phyloP scores from a whole-genome alignment of 306 rosid species.

The Medicago ruthenica region DNA sequence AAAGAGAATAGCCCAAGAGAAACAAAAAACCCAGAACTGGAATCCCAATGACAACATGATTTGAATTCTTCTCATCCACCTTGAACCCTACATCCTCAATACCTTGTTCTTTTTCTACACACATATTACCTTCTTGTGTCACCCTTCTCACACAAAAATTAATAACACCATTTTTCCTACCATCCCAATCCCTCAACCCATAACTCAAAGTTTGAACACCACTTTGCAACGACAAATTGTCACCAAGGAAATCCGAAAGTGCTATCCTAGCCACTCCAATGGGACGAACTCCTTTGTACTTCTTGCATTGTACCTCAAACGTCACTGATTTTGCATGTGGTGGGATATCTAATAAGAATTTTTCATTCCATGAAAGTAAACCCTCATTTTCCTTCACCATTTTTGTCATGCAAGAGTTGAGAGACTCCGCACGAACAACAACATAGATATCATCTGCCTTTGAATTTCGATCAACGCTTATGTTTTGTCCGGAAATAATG shows the following conservation, averaged over 20 bases:
- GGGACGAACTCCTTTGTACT: constrained; percentile 27
- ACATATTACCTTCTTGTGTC: not conserved
- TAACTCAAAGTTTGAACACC: constrained; percentile 58
- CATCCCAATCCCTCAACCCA: constrained; percentile 54
- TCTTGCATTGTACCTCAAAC: constrained; percentile 56
- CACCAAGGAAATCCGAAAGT: constrained; percentile 52
- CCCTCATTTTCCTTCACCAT: constrained; percentile 42
- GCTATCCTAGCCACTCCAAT: constrained; percentile 61
- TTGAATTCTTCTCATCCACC: not conserved
- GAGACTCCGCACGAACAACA: constrained; percentile 46
- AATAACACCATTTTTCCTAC: constrained; percentile 61
- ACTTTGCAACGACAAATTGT: constrained; percentile 24
- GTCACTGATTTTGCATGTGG: constrained; percentile 43
- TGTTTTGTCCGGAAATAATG: constrained; percentile 53
- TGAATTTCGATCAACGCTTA: constrained; percentile 31
- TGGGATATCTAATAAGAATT: constrained; percentile 53
- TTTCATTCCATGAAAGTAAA: constrained; percentile 58
- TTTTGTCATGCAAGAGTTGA: constrained; percentile 39
- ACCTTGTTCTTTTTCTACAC: not conserved
- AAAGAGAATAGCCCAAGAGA: not conserved
- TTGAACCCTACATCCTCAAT: not conserved
- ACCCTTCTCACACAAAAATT: constrained; percentile 53
- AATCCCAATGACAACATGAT: not conserved
- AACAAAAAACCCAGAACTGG: not conserved
- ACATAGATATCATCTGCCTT: constrained; percentile 47